Evolutionary conservation across 139 green algal species (phyloP).

Genomic region (Coelastrella sp.): DNA sequence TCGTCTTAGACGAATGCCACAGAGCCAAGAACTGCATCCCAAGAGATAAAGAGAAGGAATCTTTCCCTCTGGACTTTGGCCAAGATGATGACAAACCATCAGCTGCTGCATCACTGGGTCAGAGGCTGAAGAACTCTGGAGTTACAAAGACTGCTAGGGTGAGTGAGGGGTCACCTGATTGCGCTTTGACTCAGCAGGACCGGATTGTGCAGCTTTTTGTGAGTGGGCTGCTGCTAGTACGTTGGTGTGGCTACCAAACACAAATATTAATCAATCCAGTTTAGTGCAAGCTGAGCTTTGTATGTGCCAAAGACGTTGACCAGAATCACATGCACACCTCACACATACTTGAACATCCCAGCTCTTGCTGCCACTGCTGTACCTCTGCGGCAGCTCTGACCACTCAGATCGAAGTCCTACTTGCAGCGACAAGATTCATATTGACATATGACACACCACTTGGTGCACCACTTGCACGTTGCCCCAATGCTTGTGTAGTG

Average conservation of each 20-base stretch:
- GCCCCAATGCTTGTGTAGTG: conserved; percentile 64
- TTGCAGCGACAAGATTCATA: background rate
- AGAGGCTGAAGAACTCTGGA: background rate
- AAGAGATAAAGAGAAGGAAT: conserved; percentile 49
- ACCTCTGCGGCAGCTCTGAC: background rate
- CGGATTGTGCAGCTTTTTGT: background rate
- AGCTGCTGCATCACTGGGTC: background rate
- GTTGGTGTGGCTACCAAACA: background rate
- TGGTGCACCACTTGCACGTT: too few relatives aligned
- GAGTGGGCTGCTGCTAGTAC: background rate
- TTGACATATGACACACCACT: too few relatives aligned
- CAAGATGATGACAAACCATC: background rate
- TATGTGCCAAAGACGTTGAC: too few relatives aligned
- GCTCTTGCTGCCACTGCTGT: too few relatives aligned
- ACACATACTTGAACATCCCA: too few relatives aligned
- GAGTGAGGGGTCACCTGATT: background rate
- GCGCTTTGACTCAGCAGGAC: too few relatives aligned
- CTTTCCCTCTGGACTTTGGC: conserved; percentile 21
- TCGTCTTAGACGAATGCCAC: conserved; percentile 77
- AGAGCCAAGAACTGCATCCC: conserved; percentile 54
- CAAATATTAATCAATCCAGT: too few relatives aligned
- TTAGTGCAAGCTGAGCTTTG: too few relatives aligned
- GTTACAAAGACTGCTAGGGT: background rate
- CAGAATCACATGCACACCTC: too few relatives aligned
- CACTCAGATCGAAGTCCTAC: too few relatives aligned